Percentiles rank a stretch among this genome's conserved stretches.
These are phyloP conservation scores for Heliocybe sulcata DNA, from an alignment of 1,284 basidiomycete species.

Conservation along the genomic window DNA sequence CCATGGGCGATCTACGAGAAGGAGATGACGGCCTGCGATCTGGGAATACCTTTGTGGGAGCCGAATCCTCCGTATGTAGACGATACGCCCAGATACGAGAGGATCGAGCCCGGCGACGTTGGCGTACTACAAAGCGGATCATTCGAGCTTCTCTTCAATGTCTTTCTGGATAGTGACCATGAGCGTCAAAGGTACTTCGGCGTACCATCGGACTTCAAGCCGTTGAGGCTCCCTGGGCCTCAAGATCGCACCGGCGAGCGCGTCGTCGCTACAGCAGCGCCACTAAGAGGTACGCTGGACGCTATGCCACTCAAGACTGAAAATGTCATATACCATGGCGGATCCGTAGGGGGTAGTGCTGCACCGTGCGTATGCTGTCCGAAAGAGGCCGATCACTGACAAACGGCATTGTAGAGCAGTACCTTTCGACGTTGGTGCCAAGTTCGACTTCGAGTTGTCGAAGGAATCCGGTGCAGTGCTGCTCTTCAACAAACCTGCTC, in stretches of 20 bases:
- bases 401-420: not conserved
- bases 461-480: not conserved
- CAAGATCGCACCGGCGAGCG: not conserved
- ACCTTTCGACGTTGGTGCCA: not conserved
- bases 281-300: not conserved
- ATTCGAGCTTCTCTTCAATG: not conserved
- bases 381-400: too few relatives aligned
- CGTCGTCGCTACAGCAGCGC: not conserved
- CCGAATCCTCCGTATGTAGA: not conserved
- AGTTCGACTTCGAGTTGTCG: not conserved
- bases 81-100: not conserved
- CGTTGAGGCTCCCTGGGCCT: not conserved
- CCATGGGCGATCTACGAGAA: not conserved
- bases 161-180: not conserved
- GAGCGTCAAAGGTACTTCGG: not conserved
- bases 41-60: not conserved
- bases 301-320: not conserved
- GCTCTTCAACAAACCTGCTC: not conserved
- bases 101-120: not conserved
- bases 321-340: not conserved
- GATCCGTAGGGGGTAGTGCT: not conserved
- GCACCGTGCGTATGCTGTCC: not conserved
- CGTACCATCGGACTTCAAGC: not conserved
- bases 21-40: not conserved
- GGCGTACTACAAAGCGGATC: not conserved